A percentile compares a stretch with the other conserved stretches of the same genome.
phyloP scores from a whole-genome alignment of 192 early-diverging fungal species.

The Piromyces finnis region DNA sequence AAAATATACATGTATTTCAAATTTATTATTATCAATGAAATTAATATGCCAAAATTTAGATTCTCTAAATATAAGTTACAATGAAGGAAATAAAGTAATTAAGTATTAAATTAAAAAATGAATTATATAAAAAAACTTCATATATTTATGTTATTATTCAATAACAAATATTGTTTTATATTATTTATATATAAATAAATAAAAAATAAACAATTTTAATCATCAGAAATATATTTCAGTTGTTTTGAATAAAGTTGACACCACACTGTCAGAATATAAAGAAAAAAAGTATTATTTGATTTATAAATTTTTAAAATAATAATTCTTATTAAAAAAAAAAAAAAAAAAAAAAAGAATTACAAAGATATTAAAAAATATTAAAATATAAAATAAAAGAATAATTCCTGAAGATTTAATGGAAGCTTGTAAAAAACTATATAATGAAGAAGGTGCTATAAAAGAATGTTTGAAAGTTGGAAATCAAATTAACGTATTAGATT shows the following conservation, averaged over 20 bases:
- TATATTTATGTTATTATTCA: too few relatives aligned
- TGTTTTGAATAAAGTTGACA: background rate
- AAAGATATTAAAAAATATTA: too few relatives aligned
- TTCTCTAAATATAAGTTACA: background rate
- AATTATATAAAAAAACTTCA: too few relatives aligned
- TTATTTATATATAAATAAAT: too few relatives aligned
- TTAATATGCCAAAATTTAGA: background rate
- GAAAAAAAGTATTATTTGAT: background rate
- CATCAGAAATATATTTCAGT: background rate
- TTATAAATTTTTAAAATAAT: too few relatives aligned
- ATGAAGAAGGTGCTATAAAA: background rate
- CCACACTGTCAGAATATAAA: background rate
- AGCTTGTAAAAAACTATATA: background rate
- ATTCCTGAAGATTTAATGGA: background rate
- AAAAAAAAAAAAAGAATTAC: too few relatives aligned
- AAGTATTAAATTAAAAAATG: too few relatives aligned
- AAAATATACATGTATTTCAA: background rate
- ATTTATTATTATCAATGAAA: background rate
- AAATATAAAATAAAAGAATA: background rate
- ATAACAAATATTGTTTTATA: too few relatives aligned
- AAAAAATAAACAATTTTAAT: too few relatives aligned
- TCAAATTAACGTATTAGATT: background rate
- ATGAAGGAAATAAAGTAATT: background rate
- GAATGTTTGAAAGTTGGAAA: background rate
- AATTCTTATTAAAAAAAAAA: too few relatives aligned